Evolutionary conservation across 2,329 filamentous ascomycete species (phyloP).

Genomic region (Talaromyces albobiverticillius): DNA sequence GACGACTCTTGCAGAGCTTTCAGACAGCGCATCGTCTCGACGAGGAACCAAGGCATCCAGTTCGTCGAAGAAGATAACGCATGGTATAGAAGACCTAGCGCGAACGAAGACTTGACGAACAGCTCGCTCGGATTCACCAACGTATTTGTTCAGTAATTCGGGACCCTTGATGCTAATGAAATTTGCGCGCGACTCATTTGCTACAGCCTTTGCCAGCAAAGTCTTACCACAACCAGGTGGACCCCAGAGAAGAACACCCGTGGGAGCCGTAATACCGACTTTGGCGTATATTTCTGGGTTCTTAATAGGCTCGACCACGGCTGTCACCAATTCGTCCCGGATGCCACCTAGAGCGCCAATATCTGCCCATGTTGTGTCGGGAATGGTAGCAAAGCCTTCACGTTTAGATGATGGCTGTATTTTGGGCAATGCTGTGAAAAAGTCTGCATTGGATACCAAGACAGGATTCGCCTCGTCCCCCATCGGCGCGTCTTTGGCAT

Average conservation of each 20-base stretch:
- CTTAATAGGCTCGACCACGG: slow-evolving; percentile 87
- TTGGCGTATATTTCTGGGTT: slow-evolving; percentile 72
- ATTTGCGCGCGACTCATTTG: slow-evolving; percentile 91
- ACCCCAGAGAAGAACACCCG: slow-evolving; percentile 91
- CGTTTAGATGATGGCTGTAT: slow-evolving; percentile 80
- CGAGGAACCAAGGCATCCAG: slow-evolving; percentile 87
- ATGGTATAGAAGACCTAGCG: slow-evolving; percentile 80
- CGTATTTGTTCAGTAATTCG: slow-evolving; percentile 94
- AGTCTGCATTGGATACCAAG: slow-evolving; percentile 64
- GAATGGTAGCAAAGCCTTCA: slow-evolving; percentile 92
- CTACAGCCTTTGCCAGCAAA: slow-evolving; percentile 90
- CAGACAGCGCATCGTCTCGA: slow-evolving; percentile 73
- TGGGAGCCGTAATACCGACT: slow-evolving; percentile 75
- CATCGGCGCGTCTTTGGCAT: slow-evolving; percentile 50
- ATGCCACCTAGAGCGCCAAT: slow-evolving; percentile 81
- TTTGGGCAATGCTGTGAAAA: slow-evolving; percentile 69
- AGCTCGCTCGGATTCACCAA: slow-evolving; percentile 91
- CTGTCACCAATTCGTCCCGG: slow-evolving; percentile 75
- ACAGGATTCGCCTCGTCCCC: slow-evolving; percentile 55
- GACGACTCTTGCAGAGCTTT: slow-evolving; percentile 84
- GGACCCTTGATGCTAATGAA: slow-evolving; percentile 98
- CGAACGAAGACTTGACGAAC: slow-evolving; percentile 89
- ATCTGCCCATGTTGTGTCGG: slow-evolving; percentile 87
- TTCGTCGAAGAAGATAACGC: slow-evolving; percentile 97
- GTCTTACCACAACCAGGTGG: slow-evolving; percentile 97